A percentile compares a stretch with the other conserved stretches of the same genome.
phyloP scores from a whole-genome alignment of 768 basidiomycete genomes.

The Lentinus tigrinus region DNA sequence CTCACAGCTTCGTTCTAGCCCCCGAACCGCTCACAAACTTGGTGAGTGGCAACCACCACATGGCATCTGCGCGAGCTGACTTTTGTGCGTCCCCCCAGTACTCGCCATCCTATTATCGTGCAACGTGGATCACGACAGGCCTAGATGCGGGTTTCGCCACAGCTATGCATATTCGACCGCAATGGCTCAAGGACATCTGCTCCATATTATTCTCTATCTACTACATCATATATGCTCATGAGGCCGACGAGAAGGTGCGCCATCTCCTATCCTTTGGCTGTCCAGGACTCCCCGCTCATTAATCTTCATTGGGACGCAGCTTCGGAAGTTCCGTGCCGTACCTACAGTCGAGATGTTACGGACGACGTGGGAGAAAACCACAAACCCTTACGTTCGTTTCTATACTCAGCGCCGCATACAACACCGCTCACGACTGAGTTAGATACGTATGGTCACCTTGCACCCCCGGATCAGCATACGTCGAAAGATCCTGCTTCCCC shows the following conservation, averaged over 20 bases:
- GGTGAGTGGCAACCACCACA: slow-evolving; percentile 43
- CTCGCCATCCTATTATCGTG: slow-evolving; percentile 90
- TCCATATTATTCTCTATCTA: slow-evolving; percentile 85
- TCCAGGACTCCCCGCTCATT: neutral
- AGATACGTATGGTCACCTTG: slow-evolving; percentile 69
- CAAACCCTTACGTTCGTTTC: slow-evolving; percentile 79
- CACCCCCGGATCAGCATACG: slow-evolving; percentile 63
- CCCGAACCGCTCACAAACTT: slow-evolving; percentile 91
- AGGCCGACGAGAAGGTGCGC: slow-evolving; percentile 90
- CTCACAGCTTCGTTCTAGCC: slow-evolving; percentile 42
- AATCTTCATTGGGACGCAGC: slow-evolving; percentile 40
- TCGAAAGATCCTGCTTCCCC: slow-evolving; percentile 77
- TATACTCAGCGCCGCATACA: neutral
- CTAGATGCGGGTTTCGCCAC: slow-evolving; percentile 98
- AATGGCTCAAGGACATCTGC: slow-evolving; percentile 86
- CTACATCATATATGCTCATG: slow-evolving; percentile 86
- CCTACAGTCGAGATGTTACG: slow-evolving; percentile 97
- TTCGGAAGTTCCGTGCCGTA: slow-evolving; percentile 87
- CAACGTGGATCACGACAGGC: slow-evolving; percentile 91
- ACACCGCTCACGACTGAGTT: neutral
- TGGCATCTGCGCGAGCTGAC: slow-evolving; percentile 7
- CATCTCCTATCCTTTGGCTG: slow-evolving; percentile 28
- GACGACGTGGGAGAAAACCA: slow-evolving; percentile 94
- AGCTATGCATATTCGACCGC: slow-evolving; percentile 88
- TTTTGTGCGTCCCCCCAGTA: slow-evolving; percentile 49